A percentile compares a stretch with the other conserved stretches of the same genome.
phyloP scores from a whole-genome alignment of 1,284 basidiomycete genomes.

The Somion occarium region DNA sequence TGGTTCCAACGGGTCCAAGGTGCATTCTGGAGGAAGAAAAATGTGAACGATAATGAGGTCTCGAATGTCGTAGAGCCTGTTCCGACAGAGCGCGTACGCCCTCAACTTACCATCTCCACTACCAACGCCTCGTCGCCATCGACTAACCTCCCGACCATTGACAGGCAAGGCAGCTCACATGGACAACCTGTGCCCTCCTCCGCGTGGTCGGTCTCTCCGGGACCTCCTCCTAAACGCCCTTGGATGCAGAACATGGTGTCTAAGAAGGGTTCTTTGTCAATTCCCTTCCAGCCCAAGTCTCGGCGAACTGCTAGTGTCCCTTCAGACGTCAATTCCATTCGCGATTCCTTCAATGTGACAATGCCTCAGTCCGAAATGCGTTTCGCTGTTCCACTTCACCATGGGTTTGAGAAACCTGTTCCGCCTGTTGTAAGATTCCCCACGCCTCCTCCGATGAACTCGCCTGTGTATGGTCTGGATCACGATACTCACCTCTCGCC shows the following conservation, averaged over 20 bases:
- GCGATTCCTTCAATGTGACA: conserved; percentile 17
- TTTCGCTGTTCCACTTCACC: conserved; percentile 51
- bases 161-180: conserved; percentile 11
- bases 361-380: conserved; percentile 19
- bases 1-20: conserved; percentile 26
- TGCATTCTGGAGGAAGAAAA: conserved; percentile 19
- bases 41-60: conserved; percentile 6
- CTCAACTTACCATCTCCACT: conserved; percentile 41
- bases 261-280: conserved; percentile 19
- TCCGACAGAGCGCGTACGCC: conserved; percentile 23
- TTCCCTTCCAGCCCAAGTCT: conserved; percentile 20
- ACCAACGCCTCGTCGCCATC: conserved; percentile 26
- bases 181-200: conserved; percentile 24
- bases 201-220: conserved; percentile 38
- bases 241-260: conserved; percentile 30
- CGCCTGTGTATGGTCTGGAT: conserved; percentile 11
- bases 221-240: conserved; percentile 27
- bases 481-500: conserved; percentile 1
- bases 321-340: conserved; percentile 14
- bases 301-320: conserved; percentile 31
- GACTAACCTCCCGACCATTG: conserved; percentile 6
- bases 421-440: conserved; percentile 16
- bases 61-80: conserved; percentile 4
- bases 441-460: conserved; percentile 17
- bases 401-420: conserved; percentile 35